These are phyloP conservation scores for Zasmidium citrigriseum DNA, from an alignment of 2,329 filamentous ascomycete genomes.

Conservation along the genomic window DNA sequence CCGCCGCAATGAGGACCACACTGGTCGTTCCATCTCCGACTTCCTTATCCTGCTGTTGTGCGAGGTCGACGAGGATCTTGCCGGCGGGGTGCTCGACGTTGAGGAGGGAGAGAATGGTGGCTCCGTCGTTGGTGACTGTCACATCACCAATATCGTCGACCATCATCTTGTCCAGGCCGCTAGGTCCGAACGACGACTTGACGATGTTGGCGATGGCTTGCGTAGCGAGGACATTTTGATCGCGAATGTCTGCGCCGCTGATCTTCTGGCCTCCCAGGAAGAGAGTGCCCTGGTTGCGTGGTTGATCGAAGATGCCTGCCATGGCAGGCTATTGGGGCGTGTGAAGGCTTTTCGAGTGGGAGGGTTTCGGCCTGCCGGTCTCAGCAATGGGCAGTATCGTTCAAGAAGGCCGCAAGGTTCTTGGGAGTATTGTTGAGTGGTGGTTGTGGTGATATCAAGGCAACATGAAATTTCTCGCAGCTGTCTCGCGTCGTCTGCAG, in stretches of 20 bases:
- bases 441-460: not conserved
- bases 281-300: conserved; percentile 86
- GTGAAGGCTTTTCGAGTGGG: not conserved
- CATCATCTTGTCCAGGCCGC: conserved; percentile 99
- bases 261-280: conserved; percentile 98
- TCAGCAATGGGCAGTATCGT: too few relatives aligned
- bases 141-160: conserved; percentile 99
- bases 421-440: not conserved
- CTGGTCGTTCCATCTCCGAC: conserved; percentile 98
- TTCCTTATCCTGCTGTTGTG: conserved; percentile 98
- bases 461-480: not conserved
- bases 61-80: conserved; percentile 96
- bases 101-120: conserved; percentile 90
- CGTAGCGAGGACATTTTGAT: conserved; percentile 95
- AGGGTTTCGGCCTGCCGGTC: not conserved
- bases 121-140: conserved; percentile 97
- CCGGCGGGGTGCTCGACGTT: conserved; percentile 98
- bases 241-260: conserved; percentile 91
- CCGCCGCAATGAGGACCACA: conserved; percentile 93
- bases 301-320: conserved; percentile 95
- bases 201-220: conserved; percentile 98
- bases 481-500: not conserved
- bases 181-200: conserved; percentile 97
- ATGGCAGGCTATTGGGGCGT: conserved; percentile 54
- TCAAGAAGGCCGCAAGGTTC: not conserved